Evolutionary conservation across 106 monocot genomes (phyloP), one percentile per base, ranked within the genome.

Genomic region (Dendrobium huoshanense): DNA sequence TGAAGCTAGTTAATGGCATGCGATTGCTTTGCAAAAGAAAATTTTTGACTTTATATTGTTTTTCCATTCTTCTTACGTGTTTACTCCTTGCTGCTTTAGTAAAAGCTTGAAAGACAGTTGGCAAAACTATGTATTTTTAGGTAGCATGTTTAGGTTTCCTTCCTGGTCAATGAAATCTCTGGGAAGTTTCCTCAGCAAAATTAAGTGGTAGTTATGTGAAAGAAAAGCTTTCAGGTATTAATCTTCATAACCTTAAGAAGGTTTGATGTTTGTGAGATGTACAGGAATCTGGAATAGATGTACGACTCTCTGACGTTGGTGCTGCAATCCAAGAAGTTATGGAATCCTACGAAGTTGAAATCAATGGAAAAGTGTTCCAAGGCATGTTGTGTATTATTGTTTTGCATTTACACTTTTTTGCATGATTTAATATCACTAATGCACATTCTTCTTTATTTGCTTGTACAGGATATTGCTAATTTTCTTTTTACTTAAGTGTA

Each of bases 311-410:
- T 88, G 96, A 96, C 88, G 88, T 96, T 87, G 96, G 96, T 81
- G 93, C 96, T 79, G 96, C 96, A 75, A 96, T 96, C 77, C 96
- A 96, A 85, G 96, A 96, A 68, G 96, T 96, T 47, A 96, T 96
- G 96, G 96, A 96, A 58, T 94, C 97, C 41, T 98, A 98, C 83
- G 97, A 98, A 78, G 94, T 98, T 80, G 94, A 98, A 87, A 94
- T 98, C 77, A 94, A 91, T 77, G 97, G 97, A 77, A 98, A 98
- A 83, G 87, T 92, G 29, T 98, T 86, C 82, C 97, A 90, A 91
- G 94, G 97, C 89, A 79, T 84, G 77, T 29, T 65, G 68, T 80
- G 29, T 33, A 37, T 11, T 74, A 43, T n/a, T 74, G 11, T 42
- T 11, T 10, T 74, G 74, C 74, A 42, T 18, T 74, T 74, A 74